A percentile compares a stretch with the other conserved stretches of the same genome.
Conservation (phyloP, 2,329 filamentous ascomycete genomes). For the Myriosclerotinia curreyana region DNA sequence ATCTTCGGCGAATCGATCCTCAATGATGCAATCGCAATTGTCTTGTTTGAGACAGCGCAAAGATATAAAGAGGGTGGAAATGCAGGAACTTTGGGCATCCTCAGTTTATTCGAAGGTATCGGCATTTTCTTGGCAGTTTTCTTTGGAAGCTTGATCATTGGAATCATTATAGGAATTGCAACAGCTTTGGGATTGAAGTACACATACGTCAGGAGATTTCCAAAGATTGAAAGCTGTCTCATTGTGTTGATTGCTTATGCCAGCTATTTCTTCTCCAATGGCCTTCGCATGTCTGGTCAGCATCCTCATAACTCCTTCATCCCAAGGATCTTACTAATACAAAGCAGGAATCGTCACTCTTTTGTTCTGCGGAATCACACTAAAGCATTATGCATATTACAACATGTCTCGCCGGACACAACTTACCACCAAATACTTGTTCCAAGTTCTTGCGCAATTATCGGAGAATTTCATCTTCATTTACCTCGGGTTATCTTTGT, state of each 20-base stretch:
- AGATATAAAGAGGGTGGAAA: slow-evolving; percentile 76
- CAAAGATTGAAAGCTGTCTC: slow-evolving; percentile 95
- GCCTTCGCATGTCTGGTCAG: slow-evolving; percentile 90
- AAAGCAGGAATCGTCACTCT: slow-evolving; percentile 74
- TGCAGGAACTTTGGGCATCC: slow-evolving; percentile 66
- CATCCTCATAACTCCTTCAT: slow-evolving; percentile 22
- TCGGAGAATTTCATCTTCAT: slow-evolving; percentile 99
- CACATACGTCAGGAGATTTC: slow-evolving; percentile 85
- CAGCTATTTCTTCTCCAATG: slow-evolving; percentile 97
- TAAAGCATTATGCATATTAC: slow-evolving; percentile 99
- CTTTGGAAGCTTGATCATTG: slow-evolving; percentile 89
- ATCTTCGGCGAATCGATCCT: slow-evolving; percentile 98
- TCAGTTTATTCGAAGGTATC: slow-evolving; percentile 85
- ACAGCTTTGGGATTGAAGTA: slow-evolving; percentile 91
- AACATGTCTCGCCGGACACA: slow-evolving; percentile 99
- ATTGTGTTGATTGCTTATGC: slow-evolving; percentile 93
- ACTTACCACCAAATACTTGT: slow-evolving; percentile 95
- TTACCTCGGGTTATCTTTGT: slow-evolving; percentile 90
- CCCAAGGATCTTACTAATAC: slow-evolving; percentile 18
- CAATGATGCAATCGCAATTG: slow-evolving; percentile 97
- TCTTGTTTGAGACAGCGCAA: slow-evolving; percentile 96
- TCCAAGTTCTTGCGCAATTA: slow-evolving; percentile 89
- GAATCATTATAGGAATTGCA: slow-evolving; percentile 78
- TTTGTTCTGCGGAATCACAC: slow-evolving; percentile 94
- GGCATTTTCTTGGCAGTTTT: slow-evolving; percentile 95